A percentile compares a stretch with the other conserved stretches of the same genome.
Conservation (phyloP, 2,329 filamentous ascomycete genomes). For the Calonectria honghensis region DNA sequence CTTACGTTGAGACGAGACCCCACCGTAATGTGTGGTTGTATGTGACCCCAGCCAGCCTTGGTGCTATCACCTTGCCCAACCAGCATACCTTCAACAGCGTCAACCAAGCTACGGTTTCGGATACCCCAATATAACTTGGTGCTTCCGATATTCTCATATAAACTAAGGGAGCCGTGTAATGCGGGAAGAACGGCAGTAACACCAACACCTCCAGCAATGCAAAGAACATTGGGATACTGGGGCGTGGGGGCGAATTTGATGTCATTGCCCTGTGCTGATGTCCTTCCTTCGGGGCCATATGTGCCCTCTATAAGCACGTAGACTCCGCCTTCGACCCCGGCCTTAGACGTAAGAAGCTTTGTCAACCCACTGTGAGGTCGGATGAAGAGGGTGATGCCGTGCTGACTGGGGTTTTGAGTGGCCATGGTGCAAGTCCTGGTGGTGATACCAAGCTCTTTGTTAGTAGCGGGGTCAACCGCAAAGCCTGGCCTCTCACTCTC, state of each 20-base stretch:
- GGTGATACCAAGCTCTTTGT: conserved; percentile 44
- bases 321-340: conserved; percentile 43
- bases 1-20: conserved; percentile 55
- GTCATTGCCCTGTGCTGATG: conserved; percentile 45
- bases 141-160: conserved; percentile 48
- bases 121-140: conserved; percentile 58
- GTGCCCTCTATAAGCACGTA: conserved; percentile 56
- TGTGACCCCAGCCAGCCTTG: conserved; percentile 50
- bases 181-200: conserved; percentile 56
- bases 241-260: conserved; percentile 44
- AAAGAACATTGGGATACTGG: conserved; percentile 54
- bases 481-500: conserved; percentile 33
- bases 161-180: conserved; percentile 48
- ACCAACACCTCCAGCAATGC: conserved; percentile 58
- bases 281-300: conserved; percentile 54
- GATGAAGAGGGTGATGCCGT: conserved; percentile 56
- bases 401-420: conserved; percentile 6
- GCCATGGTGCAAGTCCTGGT: conserved; percentile 22
- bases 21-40: conserved; percentile 56
- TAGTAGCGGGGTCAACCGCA: conserved; percentile 24
- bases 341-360: conserved; percentile 44
- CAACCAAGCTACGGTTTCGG: conserved; percentile 51
- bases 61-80: conserved; percentile 32
- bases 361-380: conserved; percentile 53
- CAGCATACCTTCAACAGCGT: conserved; percentile 53